Evolutionary conservation across 2,329 filamentous ascomycete genomes (phyloP).

Genomic region (Leptodontidium sp.): DNA sequence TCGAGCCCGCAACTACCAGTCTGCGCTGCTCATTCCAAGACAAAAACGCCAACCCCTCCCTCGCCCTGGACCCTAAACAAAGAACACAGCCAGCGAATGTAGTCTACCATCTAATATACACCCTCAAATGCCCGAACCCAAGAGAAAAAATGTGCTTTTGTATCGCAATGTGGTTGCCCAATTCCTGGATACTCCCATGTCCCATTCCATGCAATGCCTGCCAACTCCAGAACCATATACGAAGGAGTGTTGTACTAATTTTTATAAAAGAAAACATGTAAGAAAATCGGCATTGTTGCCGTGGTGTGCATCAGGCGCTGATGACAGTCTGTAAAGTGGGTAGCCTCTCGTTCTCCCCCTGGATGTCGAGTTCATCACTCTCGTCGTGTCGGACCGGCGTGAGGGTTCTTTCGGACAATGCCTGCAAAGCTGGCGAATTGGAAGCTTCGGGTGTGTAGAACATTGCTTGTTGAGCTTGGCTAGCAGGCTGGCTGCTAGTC

Average conservation of each 20-base stretch:
- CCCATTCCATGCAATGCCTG: not conserved
- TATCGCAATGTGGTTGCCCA: not conserved
- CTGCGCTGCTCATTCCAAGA: not conserved
- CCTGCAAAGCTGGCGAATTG: conserved; percentile 25
- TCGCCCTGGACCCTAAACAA: not conserved
- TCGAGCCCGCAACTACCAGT: not conserved
- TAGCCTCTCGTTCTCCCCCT: conserved; percentile 17
- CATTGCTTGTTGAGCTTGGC: conserved; percentile 37
- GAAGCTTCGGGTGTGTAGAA: conserved; percentile 46
- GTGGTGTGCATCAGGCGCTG: conserved; percentile 6
- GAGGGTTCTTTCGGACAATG: conserved; percentile 20
- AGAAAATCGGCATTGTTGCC: not conserved
- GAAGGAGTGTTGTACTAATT: conserved; percentile 15
- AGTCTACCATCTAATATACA: conserved; percentile 27
- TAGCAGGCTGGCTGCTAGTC: conserved; percentile 30
- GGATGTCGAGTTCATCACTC: conserved; percentile 1
- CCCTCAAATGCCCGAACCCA: conserved; percentile 16
- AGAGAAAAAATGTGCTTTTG: conserved; percentile 10
- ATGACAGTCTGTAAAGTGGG: conserved; percentile 15
- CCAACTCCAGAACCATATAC: conserved; percentile 10
- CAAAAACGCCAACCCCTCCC: conserved; percentile 10
- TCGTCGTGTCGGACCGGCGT: conserved; percentile 1
- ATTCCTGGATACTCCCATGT: not conserved
- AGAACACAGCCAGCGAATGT: conserved; percentile 14
- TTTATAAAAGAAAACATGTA: conserved; percentile 6